phyloP scores from a whole-genome alignment of 116 monocot genomes.

The Phalaenopsis hybrid region DNA sequence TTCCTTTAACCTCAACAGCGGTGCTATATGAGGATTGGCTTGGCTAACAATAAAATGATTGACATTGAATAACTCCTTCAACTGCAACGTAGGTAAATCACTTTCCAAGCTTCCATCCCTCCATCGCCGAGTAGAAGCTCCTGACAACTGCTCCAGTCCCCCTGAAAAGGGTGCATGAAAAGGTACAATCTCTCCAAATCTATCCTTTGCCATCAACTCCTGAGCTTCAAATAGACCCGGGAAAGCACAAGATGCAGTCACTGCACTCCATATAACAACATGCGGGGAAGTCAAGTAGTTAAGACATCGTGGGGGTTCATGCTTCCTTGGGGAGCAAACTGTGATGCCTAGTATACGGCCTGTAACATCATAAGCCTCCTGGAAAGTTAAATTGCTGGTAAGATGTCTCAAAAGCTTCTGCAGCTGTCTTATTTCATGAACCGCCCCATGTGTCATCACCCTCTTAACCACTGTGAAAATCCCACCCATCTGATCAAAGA shows the following conservation, averaged over 20 bases:
- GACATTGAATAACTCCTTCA: constrained; percentile 96
- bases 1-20: constrained; percentile 74
- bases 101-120: constrained; percentile 95
- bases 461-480: constrained; percentile 65
- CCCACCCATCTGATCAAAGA: constrained; percentile 93
- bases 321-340: constrained; percentile 89
- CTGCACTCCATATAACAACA: constrained; percentile 97
- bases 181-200: constrained; percentile 79
- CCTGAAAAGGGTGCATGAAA: constrained; percentile 62
- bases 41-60: constrained; percentile 98
- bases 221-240: constrained; percentile 96
- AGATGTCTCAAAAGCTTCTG: constrained; percentile 69
- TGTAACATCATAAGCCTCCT: constrained; percentile 94
- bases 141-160: constrained; percentile 26
- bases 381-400: constrained; percentile 91
- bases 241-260: constrained; percentile 90
- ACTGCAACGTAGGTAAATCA: constrained; percentile 83
- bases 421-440: constrained; percentile 82
- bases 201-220: constrained; percentile 90
- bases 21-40: constrained; percentile 92
- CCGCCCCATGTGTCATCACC: constrained; percentile 64
- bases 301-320: constrained; percentile 87
- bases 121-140: constrained; percentile 57
- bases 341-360: constrained; percentile 85
- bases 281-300: constrained; percentile 97